Base-by-base conservation (phyloP, 2,329 filamentous ascomycete species). In the Monosporascus cannonballus region DNA sequence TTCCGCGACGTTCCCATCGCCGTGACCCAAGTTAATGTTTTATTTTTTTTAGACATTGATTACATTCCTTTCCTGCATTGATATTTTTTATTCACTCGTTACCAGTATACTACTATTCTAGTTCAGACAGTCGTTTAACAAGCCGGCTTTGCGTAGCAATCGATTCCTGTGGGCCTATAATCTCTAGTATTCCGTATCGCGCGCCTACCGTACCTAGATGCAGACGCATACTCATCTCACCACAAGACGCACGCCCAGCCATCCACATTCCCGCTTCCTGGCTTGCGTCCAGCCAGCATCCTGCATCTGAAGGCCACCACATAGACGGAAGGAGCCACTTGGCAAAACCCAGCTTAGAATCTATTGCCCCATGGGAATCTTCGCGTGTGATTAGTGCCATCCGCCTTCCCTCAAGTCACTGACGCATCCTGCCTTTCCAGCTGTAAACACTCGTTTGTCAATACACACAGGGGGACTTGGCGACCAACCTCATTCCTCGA, bases 371-470 rank as follows among this genome's bases (percentile, higher is more conserved):
- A 59, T 44, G 53, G 48, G 51, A 59, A 37, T 45, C 36, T 53
- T 48, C 51, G 20, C 30, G 52, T 56, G 50, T 49, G 34, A 22
- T 54, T 50, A 42, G 51, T 51, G 50, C 48, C 55, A 54, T 54
- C 49, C 56, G 55, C 60, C 54, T 49, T 36, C 49, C 30, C 27
- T 24, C 30, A 37, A 51, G 34, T 51, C 22, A 38, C 39, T 46
- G 36, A 36, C 49, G 36, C 44, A 53, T 56, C 59, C 56, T 58
- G 52, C 62, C 57, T 63, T 60, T 63, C 64, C 62, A 65, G 64
- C 63, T 64, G 34, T 53, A 62, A 56, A 64, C 65, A 61, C 57
- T 67, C 64, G 56, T 67, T 67, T 54, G 51, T 60, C 54, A 58
- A 49, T 54, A 53, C 42, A 49, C 54, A 53, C 42, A 57, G 57